Evolutionary conservation across 2,329 filamentous ascomycete species (phyloP).

Genomic region (Diplocarpon mali): DNA sequence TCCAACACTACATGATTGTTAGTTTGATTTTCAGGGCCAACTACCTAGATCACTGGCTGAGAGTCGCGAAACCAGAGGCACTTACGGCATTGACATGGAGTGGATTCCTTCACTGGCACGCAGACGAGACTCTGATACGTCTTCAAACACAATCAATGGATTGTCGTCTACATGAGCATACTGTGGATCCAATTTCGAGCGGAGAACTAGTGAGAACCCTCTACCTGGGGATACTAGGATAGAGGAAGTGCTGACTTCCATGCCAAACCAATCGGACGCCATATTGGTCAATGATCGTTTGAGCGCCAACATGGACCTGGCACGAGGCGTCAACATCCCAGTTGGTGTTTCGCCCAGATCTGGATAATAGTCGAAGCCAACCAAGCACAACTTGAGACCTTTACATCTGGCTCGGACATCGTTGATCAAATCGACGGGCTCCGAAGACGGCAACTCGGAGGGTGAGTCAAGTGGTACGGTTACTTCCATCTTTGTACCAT

Average conservation of each 20-base stretch:
- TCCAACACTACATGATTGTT: conserved; percentile 8
- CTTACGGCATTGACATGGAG: conserved; percentile 16
- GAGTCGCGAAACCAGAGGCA: neutral
- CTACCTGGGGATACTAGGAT: conserved; percentile 2
- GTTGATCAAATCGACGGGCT: conserved; percentile 1
- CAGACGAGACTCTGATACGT: neutral
- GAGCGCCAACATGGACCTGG: conserved; percentile 9
- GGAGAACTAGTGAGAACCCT: conserved; percentile 10
- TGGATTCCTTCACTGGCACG: conserved; percentile 7
- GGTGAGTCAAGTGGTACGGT: conserved; percentile 28
- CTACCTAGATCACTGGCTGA: too few relatives aligned
- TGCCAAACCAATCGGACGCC: conserved; percentile 16
- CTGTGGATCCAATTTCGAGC: conserved; percentile 8
- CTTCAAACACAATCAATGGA: conserved; percentile 19
- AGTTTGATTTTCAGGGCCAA: neutral
- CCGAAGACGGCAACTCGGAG: neutral
- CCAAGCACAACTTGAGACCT: conserved; percentile 12
- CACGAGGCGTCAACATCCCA: conserved; percentile 8
- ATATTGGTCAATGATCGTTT: conserved; percentile 11
- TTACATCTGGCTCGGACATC: conserved; percentile 8
- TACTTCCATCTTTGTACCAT: conserved; percentile 43
- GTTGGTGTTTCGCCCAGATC: conserved; percentile 8
- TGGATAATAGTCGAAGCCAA: conserved; percentile 14
- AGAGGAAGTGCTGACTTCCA: conserved; percentile 10
- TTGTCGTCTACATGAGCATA: neutral